Base-by-base conservation (phyloP, 192 early-diverging fungal genomes). In the Diversispora eburnea region DNA sequence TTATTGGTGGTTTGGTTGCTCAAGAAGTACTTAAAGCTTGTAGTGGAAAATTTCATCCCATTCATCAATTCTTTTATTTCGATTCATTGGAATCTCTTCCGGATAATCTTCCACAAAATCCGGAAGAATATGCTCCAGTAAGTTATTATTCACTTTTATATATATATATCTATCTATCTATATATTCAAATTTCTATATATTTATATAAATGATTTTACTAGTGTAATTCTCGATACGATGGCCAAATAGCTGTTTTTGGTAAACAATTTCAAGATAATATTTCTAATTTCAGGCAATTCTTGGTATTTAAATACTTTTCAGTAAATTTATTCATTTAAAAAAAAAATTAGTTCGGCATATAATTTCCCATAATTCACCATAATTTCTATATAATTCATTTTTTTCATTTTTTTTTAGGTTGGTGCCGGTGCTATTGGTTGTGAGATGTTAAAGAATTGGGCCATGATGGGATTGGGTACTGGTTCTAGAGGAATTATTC, bases 401-500 rank as follows among this genome's bases (percentile, higher is more conserved):
- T 5, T 8, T n/a, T n/a, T n/a, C n/a, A n/a, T n/a, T n/a, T n/a
- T n/a, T n/a, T n/a, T 56, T 56, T 56, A 67, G 66, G 70, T 99
- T 69, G 98, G 98, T 65, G 91, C 98, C 52, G 98, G 98, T 45
- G 98, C 97, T 7, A 98, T 99, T 80, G 98, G 98, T 56, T 99
- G 98, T 83, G 98, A 99, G 82, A 97, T 99, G 95, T 86, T 99
- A 47, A 99, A 99, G 85, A 98, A 98, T 83, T 98, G 95, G 95
- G 95, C 97, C 41, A 90, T 99, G 86, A 93, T 93, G 87, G 93
- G 93, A 45, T 78, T 94, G 48, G 92, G 91, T 45, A 88, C 92
- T 17, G 97, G 96, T 43, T 85, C 89, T 46, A 80, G 90, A 25
- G 93, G 98, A 33, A 84, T 84, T 20, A 88, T 98, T 58, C 88